These are phyloP conservation scores for Phytophthora boehmeriae DNA, from an alignment of 352 stramenopile species.

Conservation along the genomic window DNA sequence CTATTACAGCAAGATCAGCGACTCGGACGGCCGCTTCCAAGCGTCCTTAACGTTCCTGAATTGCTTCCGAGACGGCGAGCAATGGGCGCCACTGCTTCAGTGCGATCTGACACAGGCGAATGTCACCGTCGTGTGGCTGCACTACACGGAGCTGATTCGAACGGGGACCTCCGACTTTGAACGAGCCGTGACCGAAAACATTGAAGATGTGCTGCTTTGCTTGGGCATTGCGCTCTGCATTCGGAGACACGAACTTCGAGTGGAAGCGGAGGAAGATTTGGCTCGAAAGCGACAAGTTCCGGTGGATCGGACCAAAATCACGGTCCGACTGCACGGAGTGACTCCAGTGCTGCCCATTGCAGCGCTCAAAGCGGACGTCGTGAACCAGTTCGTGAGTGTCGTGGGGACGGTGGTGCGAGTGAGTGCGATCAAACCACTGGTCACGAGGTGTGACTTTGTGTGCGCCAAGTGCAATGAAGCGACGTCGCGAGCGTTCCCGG, in stretches of 20 bases:
- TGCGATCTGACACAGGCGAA: slow-evolving; percentile 58
- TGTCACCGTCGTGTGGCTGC: slow-evolving; percentile 55
- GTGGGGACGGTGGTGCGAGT: slow-evolving; percentile 80
- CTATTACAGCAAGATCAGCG: slow-evolving; percentile 57
- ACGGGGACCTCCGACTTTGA: slow-evolving; percentile 57
- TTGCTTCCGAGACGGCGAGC: slow-evolving; percentile 53
- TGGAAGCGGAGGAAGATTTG: slow-evolving; percentile 55
- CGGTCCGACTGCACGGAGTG: slow-evolving; percentile 65
- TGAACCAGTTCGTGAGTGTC: slow-evolving; percentile 83
- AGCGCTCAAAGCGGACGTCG: slow-evolving; percentile 73
- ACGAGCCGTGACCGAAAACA: slow-evolving; percentile 55
- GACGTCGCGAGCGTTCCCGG: slow-evolving; percentile 69
- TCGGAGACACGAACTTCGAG: slow-evolving; percentile 57
- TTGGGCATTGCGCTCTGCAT: slow-evolving; percentile 75
- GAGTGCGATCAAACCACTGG: slow-evolving; percentile 84
- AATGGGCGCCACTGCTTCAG: slow-evolving; percentile 62
- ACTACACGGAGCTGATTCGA: slow-evolving; percentile 59
- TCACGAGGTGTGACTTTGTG: slow-evolving; percentile 88
- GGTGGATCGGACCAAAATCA: slow-evolving; percentile 61
- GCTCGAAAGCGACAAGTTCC: slow-evolving; percentile 44
- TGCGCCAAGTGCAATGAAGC: slow-evolving; percentile 83
- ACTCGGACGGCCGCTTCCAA: slow-evolving; percentile 60
- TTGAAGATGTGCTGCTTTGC: slow-evolving; percentile 63
- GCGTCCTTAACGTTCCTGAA: slow-evolving; percentile 60
- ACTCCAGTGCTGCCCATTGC: slow-evolving; percentile 70